Evolutionary conservation across 2,329 filamentous ascomycete species (phyloP), one percentile per base, ranked within the genome.

Genomic region (Mycosphaerelloides madeirae): DNA sequence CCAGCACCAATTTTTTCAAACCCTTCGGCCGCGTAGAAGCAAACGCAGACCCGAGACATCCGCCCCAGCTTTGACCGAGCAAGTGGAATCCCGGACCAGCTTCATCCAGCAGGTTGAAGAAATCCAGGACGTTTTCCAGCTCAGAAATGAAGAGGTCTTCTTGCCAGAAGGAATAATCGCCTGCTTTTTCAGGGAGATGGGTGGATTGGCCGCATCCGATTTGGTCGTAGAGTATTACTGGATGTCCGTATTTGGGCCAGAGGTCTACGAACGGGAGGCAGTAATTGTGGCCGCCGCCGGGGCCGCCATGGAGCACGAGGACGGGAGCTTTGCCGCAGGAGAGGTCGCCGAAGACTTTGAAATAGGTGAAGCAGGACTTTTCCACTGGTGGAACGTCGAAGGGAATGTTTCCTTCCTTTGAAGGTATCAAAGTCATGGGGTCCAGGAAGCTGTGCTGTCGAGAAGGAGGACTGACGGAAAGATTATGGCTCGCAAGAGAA

Each of bases 171-270:
- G 36, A 33, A 3, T 65, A 61, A 38, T 72, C 65, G 4, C 68
- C 65, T 4, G 52, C 49, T 39, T 68, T 70, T 16, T 72, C 67
- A 0, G 52, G 65, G 3, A 75, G 60, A 43, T 70, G 73, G 0
- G 73, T 76, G 1, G 68, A 74, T 12, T 47, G 50, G 5, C 71
- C 72, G 46, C 65, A 68, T 14, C 73, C 73, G 37, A 76, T 61
- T 49, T 76, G 72, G 54, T 76, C 73, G 54, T 76, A 76, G 54
- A 75, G 67, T 20, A 77, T 55, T 2, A 76, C 55, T 0, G 73
- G 68, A 6, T 64, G 62, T 19, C 54, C 48, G 46, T 62, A 31
- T 56, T 14, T 14, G 2, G 3, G n/a, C 12, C 16, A 14, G 13
- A 42, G 19, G 14, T 29, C 9, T 15, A 28, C 37, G 25, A 39